Evolutionary conservation across 106 monocot genomes (phyloP).

Genomic region (Dioscorea zingiberensis): DNA sequence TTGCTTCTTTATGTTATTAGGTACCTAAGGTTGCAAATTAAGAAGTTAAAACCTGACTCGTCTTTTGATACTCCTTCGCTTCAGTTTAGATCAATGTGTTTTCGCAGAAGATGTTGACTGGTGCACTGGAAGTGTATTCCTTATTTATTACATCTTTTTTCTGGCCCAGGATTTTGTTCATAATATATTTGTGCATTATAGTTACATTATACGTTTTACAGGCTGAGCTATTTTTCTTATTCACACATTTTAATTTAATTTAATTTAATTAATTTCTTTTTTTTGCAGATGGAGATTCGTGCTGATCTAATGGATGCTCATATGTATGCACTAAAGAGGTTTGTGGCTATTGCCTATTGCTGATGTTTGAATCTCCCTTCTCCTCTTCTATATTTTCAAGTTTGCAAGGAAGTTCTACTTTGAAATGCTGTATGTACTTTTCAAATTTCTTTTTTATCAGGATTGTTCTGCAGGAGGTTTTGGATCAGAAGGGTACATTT

Average conservation of each 20-base stretch:
- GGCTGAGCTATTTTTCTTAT: not conserved
- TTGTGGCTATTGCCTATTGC: not conserved
- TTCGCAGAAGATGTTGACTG: no score
- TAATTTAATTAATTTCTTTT: not conserved
- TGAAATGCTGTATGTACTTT: not conserved
- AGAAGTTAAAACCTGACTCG: no score
- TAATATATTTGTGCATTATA: no score
- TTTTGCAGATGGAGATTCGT: conserved; percentile 84
- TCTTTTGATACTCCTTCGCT: no score
- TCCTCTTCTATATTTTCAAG: not conserved
- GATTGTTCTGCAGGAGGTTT: conserved; percentile 67
- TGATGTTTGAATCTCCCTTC: not conserved
- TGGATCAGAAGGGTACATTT: conserved; percentile 70
- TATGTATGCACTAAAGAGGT: conserved; percentile 98
- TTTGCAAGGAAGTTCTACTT: no score
- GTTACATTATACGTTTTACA: no score
- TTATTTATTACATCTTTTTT: no score
- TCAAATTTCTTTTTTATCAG: conserved; percentile 21
- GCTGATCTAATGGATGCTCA: conserved; percentile 99
- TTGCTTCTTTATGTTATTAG: no score
- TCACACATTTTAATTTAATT: not conserved
- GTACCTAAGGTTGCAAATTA: no score
- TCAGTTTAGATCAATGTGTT: no score
- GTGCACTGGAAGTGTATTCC: no score
- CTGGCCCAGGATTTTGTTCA: no score